Evolutionary conservation across 306 rosid species (phyloP), one percentile per base, ranked within the genome.

Genomic region (Myrica gale): DNA sequence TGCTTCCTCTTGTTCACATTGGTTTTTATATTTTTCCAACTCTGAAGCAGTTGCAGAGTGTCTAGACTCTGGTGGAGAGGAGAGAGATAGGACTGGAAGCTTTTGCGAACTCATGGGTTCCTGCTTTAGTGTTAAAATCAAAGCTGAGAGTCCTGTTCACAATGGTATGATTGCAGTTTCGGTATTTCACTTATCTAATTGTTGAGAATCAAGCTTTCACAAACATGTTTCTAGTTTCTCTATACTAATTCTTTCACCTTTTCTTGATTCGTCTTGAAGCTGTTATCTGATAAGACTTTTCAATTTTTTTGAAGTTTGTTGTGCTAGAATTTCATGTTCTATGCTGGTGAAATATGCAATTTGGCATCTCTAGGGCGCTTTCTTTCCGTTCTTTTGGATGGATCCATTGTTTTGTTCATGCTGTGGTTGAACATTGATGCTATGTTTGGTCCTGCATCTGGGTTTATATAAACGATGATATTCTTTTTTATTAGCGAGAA

Each of bases 71-170:
- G 65, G 78, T 78, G 69, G 60, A 23, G 75, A 52, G 39, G 73
- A 66, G 32, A 67, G 69, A 74, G 66, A 54, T 53, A 13, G 20
- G 20, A 71, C 1, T 26, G 63, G 37, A 54, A 53, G 48, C 76
- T 70, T 78, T 67, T 32, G 37, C 74, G 39, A 62, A 21, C 23
- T 81, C 66, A 96, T 96, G 99, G 99, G 99, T 81, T 90, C 97
- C 63, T 92, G 98, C 83, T 80, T 78, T 0, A 89, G 98, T 86
- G 89, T 91, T 13, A 86, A 85, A 73, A 85, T 96, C 84, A 96
- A 96, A 82, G 99, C 98, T 76, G 97, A 92, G 68, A 96, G 97
- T 89, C 92, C 97, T 82, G 87, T 85, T 66, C 90, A 80, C 1
- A 76, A 89, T 82, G 99, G 96, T 92, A 85, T 69, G n/a, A 23